Evolutionary conservation across 2,329 filamentous ascomycete genomes (phyloP).

Genomic region (Colletotrichum sublineola): DNA sequence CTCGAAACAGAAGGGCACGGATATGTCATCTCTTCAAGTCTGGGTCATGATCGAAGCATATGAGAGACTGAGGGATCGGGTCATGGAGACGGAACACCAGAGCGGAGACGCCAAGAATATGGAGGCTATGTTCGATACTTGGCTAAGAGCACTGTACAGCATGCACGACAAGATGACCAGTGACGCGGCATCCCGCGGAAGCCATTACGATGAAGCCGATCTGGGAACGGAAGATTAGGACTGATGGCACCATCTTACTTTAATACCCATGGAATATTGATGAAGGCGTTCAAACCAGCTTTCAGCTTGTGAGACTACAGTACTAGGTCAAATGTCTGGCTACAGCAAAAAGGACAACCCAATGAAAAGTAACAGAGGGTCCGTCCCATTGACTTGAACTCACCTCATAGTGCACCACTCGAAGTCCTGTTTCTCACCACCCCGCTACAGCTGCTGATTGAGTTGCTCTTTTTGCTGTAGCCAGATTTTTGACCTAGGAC

Average conservation of each 20-base stretch:
- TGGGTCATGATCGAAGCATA: conserved; percentile 72
- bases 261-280: conserved; percentile 1
- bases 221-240: conserved; percentile 24
- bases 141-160: conserved; percentile 63
- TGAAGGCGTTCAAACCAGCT: not conserved
- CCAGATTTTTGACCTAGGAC: too few species aligned
- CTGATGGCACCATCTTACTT: not conserved
- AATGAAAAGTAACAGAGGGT: too few species aligned
- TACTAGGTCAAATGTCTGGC: too few species aligned
- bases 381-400: too few species aligned
- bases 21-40: conserved; percentile 63
- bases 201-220: conserved; percentile 47
- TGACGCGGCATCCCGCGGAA: conserved; percentile 43
- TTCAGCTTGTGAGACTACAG: not conserved
- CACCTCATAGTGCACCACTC: too few species aligned
- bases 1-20: conserved; percentile 45
- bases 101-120: conserved; percentile 49
- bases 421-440: too few species aligned
- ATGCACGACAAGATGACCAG: conserved; percentile 59
- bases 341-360: too few species aligned
- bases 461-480: too few species aligned
- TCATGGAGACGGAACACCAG: conserved; percentile 51
- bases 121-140: conserved; percentile 62
- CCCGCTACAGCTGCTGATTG: too few species aligned
- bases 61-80: conserved; percentile 63